Conservation (phyloP, 768 basidiomycete species). For the Russula virescens region DNA sequence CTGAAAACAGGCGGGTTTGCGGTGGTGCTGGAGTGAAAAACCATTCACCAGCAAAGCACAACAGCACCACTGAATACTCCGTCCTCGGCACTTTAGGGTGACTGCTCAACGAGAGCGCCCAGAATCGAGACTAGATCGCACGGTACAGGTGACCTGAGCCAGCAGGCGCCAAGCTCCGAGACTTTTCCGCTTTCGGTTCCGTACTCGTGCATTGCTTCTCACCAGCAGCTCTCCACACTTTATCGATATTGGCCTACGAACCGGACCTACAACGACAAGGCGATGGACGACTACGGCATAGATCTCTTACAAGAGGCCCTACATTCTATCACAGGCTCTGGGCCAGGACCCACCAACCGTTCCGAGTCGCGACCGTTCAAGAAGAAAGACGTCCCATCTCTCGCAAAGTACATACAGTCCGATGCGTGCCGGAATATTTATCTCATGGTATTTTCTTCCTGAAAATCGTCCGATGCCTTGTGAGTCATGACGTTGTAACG, state of each 20-base stretch:
- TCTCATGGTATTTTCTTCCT: slow-evolving; percentile 28
- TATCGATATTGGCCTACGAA: not conserved
- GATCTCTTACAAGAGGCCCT: slow-evolving; percentile 1
- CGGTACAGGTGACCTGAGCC: too few relatives aligned
- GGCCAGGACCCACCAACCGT: not conserved
- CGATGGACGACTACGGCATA: slow-evolving; percentile 14
- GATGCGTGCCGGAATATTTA: slow-evolving; percentile 29
- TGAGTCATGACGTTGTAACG: not conserved
- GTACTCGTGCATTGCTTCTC: too few relatives aligned
- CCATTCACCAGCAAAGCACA: too few relatives aligned
- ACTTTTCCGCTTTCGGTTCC: too few relatives aligned
- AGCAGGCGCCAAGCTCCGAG: too few relatives aligned
- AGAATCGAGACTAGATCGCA: too few relatives aligned
- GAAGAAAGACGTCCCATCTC: slow-evolving; percentile 20
- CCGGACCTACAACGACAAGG: not conserved
- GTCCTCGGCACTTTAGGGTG: too few relatives aligned
- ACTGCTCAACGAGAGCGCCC: too few relatives aligned
- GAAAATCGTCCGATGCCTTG: not conserved
- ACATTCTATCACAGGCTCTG: not conserved
- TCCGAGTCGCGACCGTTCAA: slow-evolving; percentile 4
- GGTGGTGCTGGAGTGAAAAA: too few relatives aligned
- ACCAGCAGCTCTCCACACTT: too few relatives aligned
- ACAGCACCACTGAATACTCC: too few relatives aligned
- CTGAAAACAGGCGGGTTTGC: too few relatives aligned
- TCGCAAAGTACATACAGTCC: slow-evolving; percentile 31